These are phyloP conservation scores for Rhodocollybia butyracea DNA, from an alignment of 768 basidiomycete species.

Conservation along the genomic window DNA sequence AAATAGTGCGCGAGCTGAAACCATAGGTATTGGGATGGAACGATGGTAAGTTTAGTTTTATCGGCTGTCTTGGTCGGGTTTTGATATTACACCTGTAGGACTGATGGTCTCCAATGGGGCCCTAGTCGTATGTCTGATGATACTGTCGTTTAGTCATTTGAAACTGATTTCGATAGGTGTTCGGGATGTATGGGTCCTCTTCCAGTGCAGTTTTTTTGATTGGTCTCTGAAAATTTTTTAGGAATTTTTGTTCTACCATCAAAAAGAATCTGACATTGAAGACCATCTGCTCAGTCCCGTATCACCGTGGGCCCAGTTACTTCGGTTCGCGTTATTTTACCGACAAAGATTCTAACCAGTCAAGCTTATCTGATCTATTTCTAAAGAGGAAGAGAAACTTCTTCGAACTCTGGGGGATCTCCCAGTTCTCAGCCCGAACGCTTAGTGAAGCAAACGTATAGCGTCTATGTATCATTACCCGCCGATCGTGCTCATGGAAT, in stretches of 20 bases:
- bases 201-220: constrained; percentile 26
- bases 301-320: constrained; percentile 75
- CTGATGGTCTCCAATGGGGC: constrained; percentile 79
- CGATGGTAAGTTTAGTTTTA: constrained; percentile 50
- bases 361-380: constrained; percentile 1
- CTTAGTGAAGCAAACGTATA: constrained; percentile 83
- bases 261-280: constrained; percentile 65
- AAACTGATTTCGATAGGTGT: constrained; percentile 33
- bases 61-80: not conserved
- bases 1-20: constrained; percentile 77
- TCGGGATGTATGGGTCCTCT: constrained; percentile 44
- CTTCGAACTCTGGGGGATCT: not conserved
- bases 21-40: constrained; percentile 83
- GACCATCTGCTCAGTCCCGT: constrained; percentile 55
- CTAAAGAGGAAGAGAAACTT: constrained; percentile 13
- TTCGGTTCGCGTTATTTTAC: constrained; percentile 43
- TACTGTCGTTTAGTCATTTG: constrained; percentile 10
- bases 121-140: constrained; percentile 65
- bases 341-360: constrained; percentile 8
- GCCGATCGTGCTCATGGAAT: constrained; percentile 46
- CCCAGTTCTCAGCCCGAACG: constrained; percentile 40
- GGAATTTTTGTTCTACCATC: constrained; percentile 85
- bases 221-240: constrained; percentile 46
- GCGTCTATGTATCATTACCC: constrained; percentile 68
- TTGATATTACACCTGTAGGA: constrained; percentile 26